Evolutionary conservation across 495 filamentous ascomycete species (phyloP).

Genomic region (Penicillium fimorum): DNA sequence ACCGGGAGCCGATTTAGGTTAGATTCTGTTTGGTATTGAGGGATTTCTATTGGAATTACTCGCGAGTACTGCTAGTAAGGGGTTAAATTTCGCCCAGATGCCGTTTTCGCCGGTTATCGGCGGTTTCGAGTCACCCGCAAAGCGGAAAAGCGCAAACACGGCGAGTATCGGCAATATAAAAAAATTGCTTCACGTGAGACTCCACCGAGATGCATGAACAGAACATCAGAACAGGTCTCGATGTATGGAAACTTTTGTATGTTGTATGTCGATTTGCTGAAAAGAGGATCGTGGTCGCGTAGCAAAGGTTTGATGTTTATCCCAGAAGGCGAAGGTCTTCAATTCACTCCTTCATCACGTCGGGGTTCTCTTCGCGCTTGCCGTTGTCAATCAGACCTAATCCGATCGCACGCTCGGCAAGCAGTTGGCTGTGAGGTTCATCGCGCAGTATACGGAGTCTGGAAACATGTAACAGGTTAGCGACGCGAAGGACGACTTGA

Average conservation of each 20-base stretch:
- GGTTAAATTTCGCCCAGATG: slow-evolving; percentile 26
- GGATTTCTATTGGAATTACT: slow-evolving; percentile 34
- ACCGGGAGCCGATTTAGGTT: slow-evolving; percentile 28
- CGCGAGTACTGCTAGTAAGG: slow-evolving; percentile 31
- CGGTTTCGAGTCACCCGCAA: slow-evolving; percentile 28
- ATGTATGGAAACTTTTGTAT: slow-evolving; percentile 8
- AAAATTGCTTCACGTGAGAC: slow-evolving; percentile 25
- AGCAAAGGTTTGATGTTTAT: slow-evolving; percentile 6
- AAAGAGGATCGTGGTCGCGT: slow-evolving; percentile 13
- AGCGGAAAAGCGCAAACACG: slow-evolving; percentile 30
- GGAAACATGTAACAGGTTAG: neutral
- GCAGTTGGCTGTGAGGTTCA: slow-evolving; percentile 80
- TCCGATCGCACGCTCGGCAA: slow-evolving; percentile 78
- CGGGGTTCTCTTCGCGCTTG: slow-evolving; percentile 31
- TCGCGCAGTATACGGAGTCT: slow-evolving; percentile 75
- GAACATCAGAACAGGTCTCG: slow-evolving; percentile 4
- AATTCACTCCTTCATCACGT: slow-evolving; percentile 39
- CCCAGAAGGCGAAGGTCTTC: slow-evolving; percentile 1
- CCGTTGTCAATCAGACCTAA: slow-evolving; percentile 63
- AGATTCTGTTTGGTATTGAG: slow-evolving; percentile 34
- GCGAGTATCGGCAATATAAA: slow-evolving; percentile 40
- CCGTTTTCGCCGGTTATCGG: slow-evolving; percentile 33
- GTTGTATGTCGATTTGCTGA: slow-evolving; percentile 12
- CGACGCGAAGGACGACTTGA: neutral
- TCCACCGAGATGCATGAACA: slow-evolving; percentile 16